Base-by-base conservation (phyloP, 768 basidiomycete species). In the Termitomyces sp. region DNA sequence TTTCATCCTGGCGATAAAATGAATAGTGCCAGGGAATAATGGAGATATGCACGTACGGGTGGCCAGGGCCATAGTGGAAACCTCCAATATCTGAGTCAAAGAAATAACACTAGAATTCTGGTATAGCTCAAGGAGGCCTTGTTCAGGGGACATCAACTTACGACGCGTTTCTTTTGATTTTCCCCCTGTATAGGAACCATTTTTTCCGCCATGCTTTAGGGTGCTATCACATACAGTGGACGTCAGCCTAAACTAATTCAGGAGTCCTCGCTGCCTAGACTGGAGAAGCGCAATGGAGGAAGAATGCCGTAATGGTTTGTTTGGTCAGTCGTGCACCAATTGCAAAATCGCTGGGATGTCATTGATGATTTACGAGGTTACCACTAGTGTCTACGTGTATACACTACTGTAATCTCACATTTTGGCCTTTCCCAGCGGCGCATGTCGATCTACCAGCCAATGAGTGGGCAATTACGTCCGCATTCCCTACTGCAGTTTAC, bases 41-140 rank as follows among this genome's bases (percentile, higher is more conserved):
- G 16, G 3, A 51, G 55, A 16, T 47, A 10, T 9, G 28, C 39
- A 41, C 58, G 46, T 41, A 91, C 87, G 94, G 93, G 70, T 98
- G 94, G 6, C 94, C 95, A 56, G 89, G 93, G n/a, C 94, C 94
- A 86, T 97, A 95, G 71, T 98, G 97, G 70, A 98, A 99, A 51
- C 97, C 96, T 23, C 97, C 96, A 71, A 99, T 95, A 69, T 99
- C 96, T 32, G 94, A 96, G 73, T 99, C 96, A 76, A 95, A 99
- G 79, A 99, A 99, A 78, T 99, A 99, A 69, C 96, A 98, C 91
- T 97, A 56, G 21, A 50, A 54, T 21, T 42, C 53, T 59, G 57
- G 61, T 63, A 59, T 37, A 19, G 44, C 17, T 44, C 34, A 30
- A 16, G 14, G 17, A 32, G n/a, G 16, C 19, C 19, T 19, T 32